Conservation (phyloP, 148 eudicot species). For the Spergularia bocconei region DNA sequence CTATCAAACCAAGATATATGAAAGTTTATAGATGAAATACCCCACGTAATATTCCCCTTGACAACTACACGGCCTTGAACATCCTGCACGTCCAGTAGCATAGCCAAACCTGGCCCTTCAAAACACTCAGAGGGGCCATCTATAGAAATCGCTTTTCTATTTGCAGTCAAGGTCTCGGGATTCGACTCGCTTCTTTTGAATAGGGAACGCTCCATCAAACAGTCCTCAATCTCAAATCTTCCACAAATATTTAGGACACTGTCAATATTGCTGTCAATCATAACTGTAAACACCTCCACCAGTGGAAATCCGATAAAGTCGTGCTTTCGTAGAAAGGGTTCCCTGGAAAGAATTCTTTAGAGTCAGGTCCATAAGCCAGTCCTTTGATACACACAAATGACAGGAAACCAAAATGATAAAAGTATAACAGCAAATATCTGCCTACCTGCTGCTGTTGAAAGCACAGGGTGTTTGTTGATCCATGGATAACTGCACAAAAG, state of each 20-base stretch:
- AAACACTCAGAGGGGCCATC: background rate
- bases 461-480: background rate
- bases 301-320: background rate
- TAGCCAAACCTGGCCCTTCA: background rate
- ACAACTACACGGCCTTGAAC: background rate
- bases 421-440: background rate
- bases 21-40: background rate
- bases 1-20: background rate
- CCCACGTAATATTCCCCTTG: background rate
- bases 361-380: background rate
- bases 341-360: background rate
- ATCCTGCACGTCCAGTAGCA: background rate
- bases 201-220: background rate
- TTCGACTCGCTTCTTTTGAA: background rate
- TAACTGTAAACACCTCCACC: conserved; percentile 5
- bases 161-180: background rate
- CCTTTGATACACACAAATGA: no score
- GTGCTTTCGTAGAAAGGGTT: background rate
- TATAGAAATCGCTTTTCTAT: background rate
- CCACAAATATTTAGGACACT: background rate
- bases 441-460: background rate
- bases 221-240: background rate
- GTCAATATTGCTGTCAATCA: background rate
- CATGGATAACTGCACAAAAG: no score
- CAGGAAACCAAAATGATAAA: no score